A percentile compares a stretch with the other conserved stretches of the same genome.
Conservation (phyloP, 2,329 filamentous ascomycete genomes). For the Cercospora sp. region DNA sequence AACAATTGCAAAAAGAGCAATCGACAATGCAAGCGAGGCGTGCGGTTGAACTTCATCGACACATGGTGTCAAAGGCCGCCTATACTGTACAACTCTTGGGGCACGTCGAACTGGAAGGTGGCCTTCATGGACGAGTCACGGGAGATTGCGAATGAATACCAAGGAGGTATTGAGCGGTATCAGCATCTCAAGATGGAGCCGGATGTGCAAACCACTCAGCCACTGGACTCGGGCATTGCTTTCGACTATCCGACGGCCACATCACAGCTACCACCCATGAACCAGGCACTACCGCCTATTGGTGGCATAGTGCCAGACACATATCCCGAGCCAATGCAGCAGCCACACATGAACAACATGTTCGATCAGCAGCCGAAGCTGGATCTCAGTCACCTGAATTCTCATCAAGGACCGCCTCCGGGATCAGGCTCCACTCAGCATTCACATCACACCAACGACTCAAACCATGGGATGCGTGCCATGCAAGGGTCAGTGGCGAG, state of each 20-base stretch:
- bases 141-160: constrained; percentile 86
- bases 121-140: constrained; percentile 86
- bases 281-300: constrained; percentile 54
- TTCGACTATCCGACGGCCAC: constrained; percentile 24
- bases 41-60: constrained; percentile 90
- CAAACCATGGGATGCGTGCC: constrained; percentile 28
- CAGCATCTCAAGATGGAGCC: constrained; percentile 40
- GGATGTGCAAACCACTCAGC: constrained; percentile 15
- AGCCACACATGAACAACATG: constrained; percentile 40
- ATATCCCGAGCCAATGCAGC: constrained; percentile 43
- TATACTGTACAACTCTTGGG: constrained; percentile 52
- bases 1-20: constrained; percentile 88
- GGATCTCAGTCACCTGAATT: constrained; percentile 33
- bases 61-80: constrained; percentile 70
- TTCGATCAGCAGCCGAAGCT: constrained; percentile 41
- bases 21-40: constrained; percentile 78
- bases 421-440: constrained; percentile 30
- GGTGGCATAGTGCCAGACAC: constrained; percentile 51
- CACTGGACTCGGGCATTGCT: constrained; percentile 35
- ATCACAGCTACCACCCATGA: constrained; percentile 34
- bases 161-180: constrained; percentile 74
- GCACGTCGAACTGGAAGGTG: constrained; percentile 67
- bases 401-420: constrained; percentile 23
- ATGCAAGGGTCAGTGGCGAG: constrained; percentile 29
- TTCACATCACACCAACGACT: constrained; percentile 28